Conservation (phyloP, 2,329 filamentous ascomycete genomes). For the Plenodomus lindquistii region DNA sequence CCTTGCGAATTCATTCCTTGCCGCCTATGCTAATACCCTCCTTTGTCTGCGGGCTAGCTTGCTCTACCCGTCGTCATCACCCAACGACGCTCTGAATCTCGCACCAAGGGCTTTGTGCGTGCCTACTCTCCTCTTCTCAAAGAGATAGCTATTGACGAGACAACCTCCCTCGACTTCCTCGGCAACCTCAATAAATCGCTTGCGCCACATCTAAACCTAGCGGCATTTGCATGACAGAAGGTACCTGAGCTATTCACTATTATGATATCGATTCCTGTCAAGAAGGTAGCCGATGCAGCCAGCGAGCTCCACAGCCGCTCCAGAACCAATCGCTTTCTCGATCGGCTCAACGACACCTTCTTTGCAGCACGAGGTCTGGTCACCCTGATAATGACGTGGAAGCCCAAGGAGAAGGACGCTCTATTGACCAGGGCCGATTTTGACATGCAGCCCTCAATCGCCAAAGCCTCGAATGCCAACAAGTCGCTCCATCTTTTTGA, state of each 20-base stretch:
- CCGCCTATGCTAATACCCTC: neutral
- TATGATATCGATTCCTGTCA: slow-evolving; percentile 46
- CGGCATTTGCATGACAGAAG: slow-evolving; percentile 27
- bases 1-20: slow-evolving; percentile 4
- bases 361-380: slow-evolving; percentile 61
- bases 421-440: slow-evolving; percentile 1
- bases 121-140: slow-evolving; percentile 56
- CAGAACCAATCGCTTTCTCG: slow-evolving; percentile 58
- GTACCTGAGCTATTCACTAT: slow-evolving; percentile 23
- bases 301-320: slow-evolving; percentile 33
- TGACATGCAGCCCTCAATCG: slow-evolving; percentile 4
- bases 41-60: neutral
- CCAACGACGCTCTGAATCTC: slow-evolving; percentile 56
- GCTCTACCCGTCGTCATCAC: slow-evolving; percentile 54
- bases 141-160: slow-evolving; percentile 51
- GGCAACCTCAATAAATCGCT: slow-evolving; percentile 52
- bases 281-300: slow-evolving; percentile 36
- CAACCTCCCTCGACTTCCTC: slow-evolving; percentile 55
- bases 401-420: slow-evolving; percentile 42
- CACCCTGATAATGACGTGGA: slow-evolving; percentile 59
- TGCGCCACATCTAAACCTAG: slow-evolving; percentile 39
- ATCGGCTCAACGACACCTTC: slow-evolving; percentile 58
- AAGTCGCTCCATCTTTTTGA: slow-evolving; percentile 1
- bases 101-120: slow-evolving; percentile 56
- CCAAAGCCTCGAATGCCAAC: neutral